Evolutionary conservation across 192 early-diverging fungal species (phyloP).

Genomic region (Coemansia erecta): DNA sequence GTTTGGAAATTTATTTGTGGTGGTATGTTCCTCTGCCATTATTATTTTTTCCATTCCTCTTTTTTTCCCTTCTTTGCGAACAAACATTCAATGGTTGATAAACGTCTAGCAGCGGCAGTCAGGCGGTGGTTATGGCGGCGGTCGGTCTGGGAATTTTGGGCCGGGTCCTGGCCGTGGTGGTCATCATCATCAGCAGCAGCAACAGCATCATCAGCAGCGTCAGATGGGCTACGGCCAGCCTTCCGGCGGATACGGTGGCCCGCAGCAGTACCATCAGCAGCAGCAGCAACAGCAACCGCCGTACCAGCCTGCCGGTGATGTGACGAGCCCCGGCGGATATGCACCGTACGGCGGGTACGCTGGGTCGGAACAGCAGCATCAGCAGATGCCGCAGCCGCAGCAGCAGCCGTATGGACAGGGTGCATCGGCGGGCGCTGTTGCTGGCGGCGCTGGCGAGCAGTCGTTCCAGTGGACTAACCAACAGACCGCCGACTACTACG

Average conservation of each 20-base stretch:
- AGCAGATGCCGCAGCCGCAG: constrained; percentile 14
- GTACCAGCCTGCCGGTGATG: not conserved
- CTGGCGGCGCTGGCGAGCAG: constrained; percentile 13
- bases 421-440: constrained; percentile 1
- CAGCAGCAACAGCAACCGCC: constrained; percentile 12
- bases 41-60: no score
- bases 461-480: constrained; percentile 50
- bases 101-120: no score
- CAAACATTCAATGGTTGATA: no score
- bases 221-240: constrained; percentile 5
- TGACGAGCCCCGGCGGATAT: no score
- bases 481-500: constrained; percentile 49
- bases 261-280: constrained; percentile 9
- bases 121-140: no score
- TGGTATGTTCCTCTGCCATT: no score
- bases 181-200: no score
- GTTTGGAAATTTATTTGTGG: no score
- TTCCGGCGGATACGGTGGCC: constrained; percentile 18
- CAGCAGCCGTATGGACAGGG: constrained; percentile 25
- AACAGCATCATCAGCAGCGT: no score
- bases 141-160: not conserved
- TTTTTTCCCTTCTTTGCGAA: no score
- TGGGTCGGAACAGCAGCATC: constrained; percentile 20
- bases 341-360: not conserved
- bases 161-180: constrained; percentile 7